Evolutionary conservation across 1,139 yeast species (phyloP), one percentile per base, ranked within the genome.

Genomic region (Blastobotrys serpentis): DNA sequence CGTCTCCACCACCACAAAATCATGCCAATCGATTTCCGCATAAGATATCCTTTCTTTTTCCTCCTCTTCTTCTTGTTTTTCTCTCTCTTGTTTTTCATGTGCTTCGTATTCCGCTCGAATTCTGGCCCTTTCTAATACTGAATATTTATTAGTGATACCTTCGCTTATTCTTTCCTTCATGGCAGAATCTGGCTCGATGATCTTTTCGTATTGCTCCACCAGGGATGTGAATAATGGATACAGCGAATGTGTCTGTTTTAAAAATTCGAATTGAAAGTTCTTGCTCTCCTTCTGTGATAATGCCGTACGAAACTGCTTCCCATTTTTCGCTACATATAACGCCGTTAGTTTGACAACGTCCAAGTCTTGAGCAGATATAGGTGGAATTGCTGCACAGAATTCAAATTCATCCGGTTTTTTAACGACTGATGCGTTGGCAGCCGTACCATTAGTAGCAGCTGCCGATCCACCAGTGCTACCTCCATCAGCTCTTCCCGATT

Each of bases 11-110:
- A 88, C 72, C 1, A 75, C 71, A 61, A 89, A 89, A 53, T 86
- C 87, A 52, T 83, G 83, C 98, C 98, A 92, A 65, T 90, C 90
- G 21, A 88, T 83, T 25, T 84, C 78, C 0, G 94, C 90, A 67
- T 76, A 86, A 42, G 78, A 81, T 22, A 79, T 72, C 67, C 62
- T 55, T 46, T 76, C 75, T 46, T 69, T 55, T 52, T 69, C 69
- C 49, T 65, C 57, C 61, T 71, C 63, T 50, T 66, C 57, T 25
- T 62, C 60, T 6, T 36, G 13, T 43, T 65, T 60, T 25, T 56
- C 55, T 6, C 52, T 66, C 55, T 73, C 65, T 14, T 63, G 67
- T 36, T 68, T 66, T 41, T 69, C 65, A 48, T 73, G 72, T 11
- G 76, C 72, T 11, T 69, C 70, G 61, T 74, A 78, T 51, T 77